Base-by-base conservation (phyloP, 164 flowering plant species). In the Kalanchoe fedtschenkoi region DNA sequence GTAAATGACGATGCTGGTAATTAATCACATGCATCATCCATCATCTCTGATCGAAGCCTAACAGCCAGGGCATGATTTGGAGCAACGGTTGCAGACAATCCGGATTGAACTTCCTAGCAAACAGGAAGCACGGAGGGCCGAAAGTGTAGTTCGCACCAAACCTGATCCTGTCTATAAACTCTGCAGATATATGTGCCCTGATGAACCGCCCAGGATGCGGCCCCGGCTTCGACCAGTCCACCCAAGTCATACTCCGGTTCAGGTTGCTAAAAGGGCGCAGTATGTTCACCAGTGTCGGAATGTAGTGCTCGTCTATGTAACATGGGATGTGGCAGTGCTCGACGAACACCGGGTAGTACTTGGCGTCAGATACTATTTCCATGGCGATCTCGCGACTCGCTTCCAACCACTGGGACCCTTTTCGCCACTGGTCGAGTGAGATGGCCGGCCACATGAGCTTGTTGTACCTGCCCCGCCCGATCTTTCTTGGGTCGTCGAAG, bases 271-370 rank as follows among this genome's bases (percentile, higher is more conserved):
- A 46, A 3, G 71, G 63, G 2, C 34, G 19, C 1, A 58, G 21
- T 15, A 74, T 77, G 58, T 60, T 71, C 15, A 85, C 66, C 0
- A 78, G 24, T 1, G 90, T 85, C 5, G 85, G 84, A 9, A 83
- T 6, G 54, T 85, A 85, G 44, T 85, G 90, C 66, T 85, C 87
- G 57, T 85, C 90, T 62, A 63, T 35, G 68, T 81, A 85, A 64
- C 87, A 83, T 3, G 84, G 68, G 13, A 72, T 66, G 1, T 2
- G 57, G 56, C 90, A 85, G 41, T 47, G 65, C 32, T 63, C 34
- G 5, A 14, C 7, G 57, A 85, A 83, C 0, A 76, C 2, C 0
- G 66, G 64, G 61, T 46, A 75, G 37, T 78, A 85, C 8, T 42
- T 75, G 0, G 10, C 24, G 60, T 85, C 90, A 0, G 81, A 69